Base-by-base conservation (phyloP, 176 grass and related monocot genomes). In the Paspalum notatum region DNA sequence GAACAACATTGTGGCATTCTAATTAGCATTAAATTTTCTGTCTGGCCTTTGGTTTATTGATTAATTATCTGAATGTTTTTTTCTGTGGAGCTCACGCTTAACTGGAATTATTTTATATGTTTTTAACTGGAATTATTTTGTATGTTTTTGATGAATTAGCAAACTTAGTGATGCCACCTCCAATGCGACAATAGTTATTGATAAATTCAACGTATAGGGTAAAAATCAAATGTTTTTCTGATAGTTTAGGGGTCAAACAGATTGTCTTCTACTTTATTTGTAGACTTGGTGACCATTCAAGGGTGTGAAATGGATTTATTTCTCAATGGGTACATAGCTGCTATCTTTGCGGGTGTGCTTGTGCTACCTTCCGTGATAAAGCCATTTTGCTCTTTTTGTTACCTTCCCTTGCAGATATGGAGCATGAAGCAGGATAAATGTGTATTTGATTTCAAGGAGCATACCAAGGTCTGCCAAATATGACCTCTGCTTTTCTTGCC, bases 341-440 rank as follows among this genome's bases (percentile, higher is more conserved):
- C 48, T 39, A 16, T 55, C 70, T 21, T 41, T 81, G 27, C 41
- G 13, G 50, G 15, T 46, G 61, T 80, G 69, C 20, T 68, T 57
- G 51, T 63, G 6, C 55, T 55, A 48, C 74, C 24, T 68, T 82
- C 6, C n/a, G 2, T 66, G 18, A 39, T 59, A 68, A 57, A 57
- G 43, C 7, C 0, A 55, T 14, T 8, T 3, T 62, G 13, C 12
- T 6, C 6, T 68, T 32, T 55, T 22, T 84, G 27, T 62, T 66
- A 61, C 39, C 17, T 69, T 82, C 43, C 65, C 40, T 67, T 80
- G 74, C 87, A 97, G 95, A 95, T 98, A 87, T 98, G 95, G 95
- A 98, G 83, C 69, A 78, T 94, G 82, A 98, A 98, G 79, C 95
- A 98, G 49, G 95, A 98, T 16, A 98, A 94, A 74, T 98, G 67